Evolutionary conservation across 225 moss, liverwort and hornwort species (phyloP).

Genomic region (Physcomitrellopsis africana): DNA sequence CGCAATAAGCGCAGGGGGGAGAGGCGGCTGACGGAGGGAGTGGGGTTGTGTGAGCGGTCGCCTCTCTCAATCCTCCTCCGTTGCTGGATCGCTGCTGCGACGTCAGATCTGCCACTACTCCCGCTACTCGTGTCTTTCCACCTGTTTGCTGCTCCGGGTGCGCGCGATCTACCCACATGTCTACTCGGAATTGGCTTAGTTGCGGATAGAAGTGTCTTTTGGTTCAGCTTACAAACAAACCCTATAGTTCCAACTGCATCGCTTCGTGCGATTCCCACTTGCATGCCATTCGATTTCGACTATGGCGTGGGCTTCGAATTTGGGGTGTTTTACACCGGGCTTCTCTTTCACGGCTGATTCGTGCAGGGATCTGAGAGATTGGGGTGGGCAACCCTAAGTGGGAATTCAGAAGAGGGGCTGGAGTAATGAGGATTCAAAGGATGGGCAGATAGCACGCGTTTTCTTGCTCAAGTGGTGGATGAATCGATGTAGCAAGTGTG

Average conservation of each 20-base stretch:
- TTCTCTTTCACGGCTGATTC: slow-evolving; percentile 14
- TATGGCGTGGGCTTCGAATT: not conserved
- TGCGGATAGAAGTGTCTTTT: not conserved
- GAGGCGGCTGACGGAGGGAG: not conserved
- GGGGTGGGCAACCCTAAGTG: slow-evolving; percentile 38
- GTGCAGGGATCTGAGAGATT: slow-evolving; percentile 13
- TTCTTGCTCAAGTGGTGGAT: not conserved
- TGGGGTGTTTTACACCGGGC: not conserved
- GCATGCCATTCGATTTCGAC: slow-evolving; percentile 3
- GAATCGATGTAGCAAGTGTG: not conserved
- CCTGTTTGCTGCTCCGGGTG: not conserved
- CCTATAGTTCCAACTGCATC: not conserved
- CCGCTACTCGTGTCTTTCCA: not conserved
- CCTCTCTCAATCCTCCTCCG: not conserved
- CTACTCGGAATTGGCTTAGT: not conserved
- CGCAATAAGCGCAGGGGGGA: slow-evolving; percentile 6
- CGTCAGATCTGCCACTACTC: not conserved
- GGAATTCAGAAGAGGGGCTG: slow-evolving; percentile 11
- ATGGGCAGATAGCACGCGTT: slow-evolving; percentile 10
- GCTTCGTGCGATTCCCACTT: not conserved
- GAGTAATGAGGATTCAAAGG: slow-evolving; percentile 35
- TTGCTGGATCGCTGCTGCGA: not conserved
- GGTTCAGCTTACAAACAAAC: not conserved
- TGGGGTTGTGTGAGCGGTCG: not conserved
- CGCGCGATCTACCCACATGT: not conserved